phyloP scores from a whole-genome alignment of 441 rosid species.

The Daphne laureola region DNA sequence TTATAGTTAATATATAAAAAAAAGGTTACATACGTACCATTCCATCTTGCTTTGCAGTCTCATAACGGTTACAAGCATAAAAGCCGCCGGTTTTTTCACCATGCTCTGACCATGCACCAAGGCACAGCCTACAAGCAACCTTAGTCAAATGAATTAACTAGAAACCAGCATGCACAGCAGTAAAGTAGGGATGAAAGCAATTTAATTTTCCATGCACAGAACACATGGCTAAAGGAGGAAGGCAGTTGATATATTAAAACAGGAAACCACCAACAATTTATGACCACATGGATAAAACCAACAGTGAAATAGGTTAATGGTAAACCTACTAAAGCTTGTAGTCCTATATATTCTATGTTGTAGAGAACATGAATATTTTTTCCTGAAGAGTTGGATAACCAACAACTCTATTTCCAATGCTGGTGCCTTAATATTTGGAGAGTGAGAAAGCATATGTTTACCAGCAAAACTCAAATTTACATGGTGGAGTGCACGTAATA shows the following conservation, averaged over 20 bases:
- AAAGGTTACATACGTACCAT: slow-evolving; percentile 32
- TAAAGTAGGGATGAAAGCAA: background rate
- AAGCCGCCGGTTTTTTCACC: slow-evolving; percentile 86
- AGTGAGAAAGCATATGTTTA: slow-evolving; percentile 21
- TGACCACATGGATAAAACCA: too few relatives aligned
- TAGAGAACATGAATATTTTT: too few relatives aligned
- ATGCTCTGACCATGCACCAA: slow-evolving; percentile 70
- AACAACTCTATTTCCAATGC: slow-evolving; percentile 12
- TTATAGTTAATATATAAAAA: background rate
- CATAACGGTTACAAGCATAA: slow-evolving; percentile 76
- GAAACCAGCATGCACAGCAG: background rate
- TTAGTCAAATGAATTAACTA: slow-evolving; percentile 10
- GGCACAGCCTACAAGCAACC: slow-evolving; percentile 55
- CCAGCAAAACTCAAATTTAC: slow-evolving; percentile 83
- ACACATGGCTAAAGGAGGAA: background rate
- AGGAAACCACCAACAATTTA: too few relatives aligned
- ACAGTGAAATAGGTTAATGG: background rate
- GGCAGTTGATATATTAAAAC: too few relatives aligned
- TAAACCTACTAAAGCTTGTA: slow-evolving; percentile 2
- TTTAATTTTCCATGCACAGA: background rate
- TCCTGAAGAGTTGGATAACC: background rate
- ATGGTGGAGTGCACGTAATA: slow-evolving; percentile 76
- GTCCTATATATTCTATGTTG: background rate
- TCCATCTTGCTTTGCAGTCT: slow-evolving; percentile 73
- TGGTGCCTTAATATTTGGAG: too few relatives aligned